Percentiles rank a stretch among this genome's conserved stretches.
phyloP scores from a whole-genome alignment of 2,329 filamentous ascomycete species.

The Knufia petricola region DNA sequence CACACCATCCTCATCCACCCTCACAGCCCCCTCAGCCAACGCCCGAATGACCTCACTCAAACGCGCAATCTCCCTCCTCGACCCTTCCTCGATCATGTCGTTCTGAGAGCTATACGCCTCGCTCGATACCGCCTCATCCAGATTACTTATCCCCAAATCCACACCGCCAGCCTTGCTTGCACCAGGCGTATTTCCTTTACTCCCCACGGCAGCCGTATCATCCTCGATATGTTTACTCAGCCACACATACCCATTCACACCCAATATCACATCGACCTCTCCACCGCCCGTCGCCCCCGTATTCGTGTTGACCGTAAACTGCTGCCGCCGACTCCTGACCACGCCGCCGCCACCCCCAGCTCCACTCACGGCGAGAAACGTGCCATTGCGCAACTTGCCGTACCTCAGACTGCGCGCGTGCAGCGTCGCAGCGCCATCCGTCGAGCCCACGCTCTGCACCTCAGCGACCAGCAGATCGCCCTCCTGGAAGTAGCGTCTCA shows the following conservation, averaged over 20 bases:
- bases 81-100: constrained; percentile 65
- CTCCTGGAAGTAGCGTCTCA: constrained; percentile 92
- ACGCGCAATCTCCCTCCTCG: constrained; percentile 78
- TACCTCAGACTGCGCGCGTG: constrained; percentile 89
- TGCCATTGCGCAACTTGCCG: constrained; percentile 87
- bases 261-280: constrained; percentile 74
- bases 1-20: constrained; percentile 85
- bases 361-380: constrained; percentile 74
- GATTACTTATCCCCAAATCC: constrained; percentile 57
- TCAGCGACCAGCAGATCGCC: constrained; percentile 90
- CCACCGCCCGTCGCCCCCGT: constrained; percentile 38
- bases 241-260: constrained; percentile 96
- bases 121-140: constrained; percentile 78
- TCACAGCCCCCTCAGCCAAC: constrained; percentile 69
- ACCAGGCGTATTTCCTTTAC: constrained; percentile 23
- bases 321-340: constrained; percentile 71
- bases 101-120: constrained; percentile 94
- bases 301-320: constrained; percentile 60
- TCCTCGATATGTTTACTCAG: constrained; percentile 73
- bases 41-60: constrained; percentile 72
- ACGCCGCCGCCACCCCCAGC: constrained; percentile 70
- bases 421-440: constrained; percentile 74
- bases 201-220: constrained; percentile 28
- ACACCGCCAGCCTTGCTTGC: constrained; percentile 33
- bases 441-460: constrained; percentile 71